A percentile compares a stretch with the other conserved stretches of the same genome.
These are phyloP conservation scores for Myxozyma kluyveri DNA, from an alignment of 805 yeast genomes.

Conservation along the genomic window DNA sequence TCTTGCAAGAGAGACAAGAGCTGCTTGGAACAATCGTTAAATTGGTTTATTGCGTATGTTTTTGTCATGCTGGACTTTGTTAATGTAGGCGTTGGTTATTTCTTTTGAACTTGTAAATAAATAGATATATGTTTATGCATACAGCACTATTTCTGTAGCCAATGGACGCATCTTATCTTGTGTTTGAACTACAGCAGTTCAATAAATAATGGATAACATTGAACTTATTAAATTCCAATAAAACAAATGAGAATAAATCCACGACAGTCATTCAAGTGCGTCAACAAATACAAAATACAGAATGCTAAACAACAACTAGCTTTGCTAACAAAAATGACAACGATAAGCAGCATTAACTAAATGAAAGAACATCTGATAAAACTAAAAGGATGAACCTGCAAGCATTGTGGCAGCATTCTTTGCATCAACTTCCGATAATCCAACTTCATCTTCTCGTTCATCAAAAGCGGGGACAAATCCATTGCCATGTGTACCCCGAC, in stretches of 20 bases:
- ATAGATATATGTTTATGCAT: too few species aligned
- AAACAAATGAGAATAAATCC: too few species aligned
- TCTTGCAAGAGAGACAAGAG: constrained; percentile 27
- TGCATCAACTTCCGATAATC: constrained; percentile 60
- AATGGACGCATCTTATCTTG: too few species aligned
- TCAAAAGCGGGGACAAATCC: constrained; percentile 25
- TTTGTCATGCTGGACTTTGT: too few species aligned
- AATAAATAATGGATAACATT: too few species aligned
- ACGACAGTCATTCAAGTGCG: constrained; percentile 1
- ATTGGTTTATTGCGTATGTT: background rate
- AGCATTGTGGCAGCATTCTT: constrained; percentile 77
- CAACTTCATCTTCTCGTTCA: constrained; percentile 28
- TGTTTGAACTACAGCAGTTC: too few species aligned
- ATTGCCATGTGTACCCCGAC: constrained; percentile 45
- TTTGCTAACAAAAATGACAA: background rate
- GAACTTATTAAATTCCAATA: too few species aligned
- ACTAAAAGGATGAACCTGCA: constrained; percentile 69
- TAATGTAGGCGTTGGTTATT: too few species aligned
- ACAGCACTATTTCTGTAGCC: too few species aligned
- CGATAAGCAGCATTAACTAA: constrained; percentile 6
- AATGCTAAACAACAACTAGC: background rate
- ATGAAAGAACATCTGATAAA: background rate
- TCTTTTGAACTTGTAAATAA: too few species aligned
- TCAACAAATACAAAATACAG: background rate
- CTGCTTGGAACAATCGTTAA: constrained; percentile 29